A percentile compares a stretch with the other conserved stretches of the same genome.
phyloP scores from a whole-genome alignment of 306 rosid genomes.

The Dalbergia cochinchinensis region DNA sequence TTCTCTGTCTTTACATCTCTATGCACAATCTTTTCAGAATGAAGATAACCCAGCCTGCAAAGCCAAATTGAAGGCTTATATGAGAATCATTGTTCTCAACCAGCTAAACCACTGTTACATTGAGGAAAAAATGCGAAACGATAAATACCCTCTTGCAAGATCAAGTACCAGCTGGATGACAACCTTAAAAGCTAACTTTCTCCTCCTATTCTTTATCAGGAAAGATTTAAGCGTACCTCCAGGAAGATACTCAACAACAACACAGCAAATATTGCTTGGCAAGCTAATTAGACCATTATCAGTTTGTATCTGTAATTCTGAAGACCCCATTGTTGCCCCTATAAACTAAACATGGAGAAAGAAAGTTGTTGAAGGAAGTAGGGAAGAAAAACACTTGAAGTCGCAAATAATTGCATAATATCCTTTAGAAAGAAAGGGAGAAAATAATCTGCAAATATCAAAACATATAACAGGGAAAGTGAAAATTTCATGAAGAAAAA shows the following conservation, averaged over 20 bases:
- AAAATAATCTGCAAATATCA: background rate
- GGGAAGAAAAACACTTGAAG: slow-evolving; percentile 16
- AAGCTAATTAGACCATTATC: slow-evolving; percentile 78
- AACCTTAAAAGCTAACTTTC: slow-evolving; percentile 80
- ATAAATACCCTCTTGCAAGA: slow-evolving; percentile 83
- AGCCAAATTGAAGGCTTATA: slow-evolving; percentile 36
- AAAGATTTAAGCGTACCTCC: slow-evolving; percentile 81
- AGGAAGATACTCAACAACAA: slow-evolving; percentile 81
- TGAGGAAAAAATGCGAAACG: background rate
- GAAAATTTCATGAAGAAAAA: slow-evolving; percentile 7
- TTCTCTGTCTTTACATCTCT: slow-evolving; percentile 93
- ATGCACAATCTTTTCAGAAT: slow-evolving; percentile 85
- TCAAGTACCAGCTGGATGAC: slow-evolving; percentile 85
- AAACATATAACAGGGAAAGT: background rate
- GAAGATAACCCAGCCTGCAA: slow-evolving; percentile 84
- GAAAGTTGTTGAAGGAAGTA: background rate
- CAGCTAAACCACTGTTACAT: slow-evolving; percentile 22
- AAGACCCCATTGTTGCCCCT: slow-evolving; percentile 85
- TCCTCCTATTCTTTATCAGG: slow-evolving; percentile 85
- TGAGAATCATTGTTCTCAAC: background rate
- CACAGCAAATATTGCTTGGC: slow-evolving; percentile 87
- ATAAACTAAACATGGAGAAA: slow-evolving; percentile 63
- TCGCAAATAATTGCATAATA: slow-evolving; percentile 1
- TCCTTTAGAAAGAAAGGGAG: background rate
- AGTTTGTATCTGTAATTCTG: slow-evolving; percentile 80